Evolutionary conservation across 2,329 filamentous ascomycete species (phyloP).

Genomic region (Alternaria rosae): DNA sequence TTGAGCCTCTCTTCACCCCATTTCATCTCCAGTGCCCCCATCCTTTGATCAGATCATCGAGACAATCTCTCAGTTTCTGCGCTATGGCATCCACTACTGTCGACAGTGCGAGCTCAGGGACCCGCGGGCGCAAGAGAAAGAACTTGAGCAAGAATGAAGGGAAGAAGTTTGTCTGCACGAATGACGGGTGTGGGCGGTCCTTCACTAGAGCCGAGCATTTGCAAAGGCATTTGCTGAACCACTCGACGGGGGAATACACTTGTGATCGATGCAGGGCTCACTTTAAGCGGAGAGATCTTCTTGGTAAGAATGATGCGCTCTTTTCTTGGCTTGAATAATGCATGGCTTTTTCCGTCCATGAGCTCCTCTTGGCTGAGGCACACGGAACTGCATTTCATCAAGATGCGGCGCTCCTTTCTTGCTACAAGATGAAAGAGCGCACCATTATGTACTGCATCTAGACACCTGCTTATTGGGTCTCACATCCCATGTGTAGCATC

Average conservation of each 20-base stretch:
- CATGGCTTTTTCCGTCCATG: not conserved
- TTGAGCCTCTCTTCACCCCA: slow-evolving; percentile 3
- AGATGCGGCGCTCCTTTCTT: not conserved
- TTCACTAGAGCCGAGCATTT: slow-evolving; percentile 95
- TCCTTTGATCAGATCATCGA: slow-evolving; percentile 28
- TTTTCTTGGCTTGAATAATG: slow-evolving; percentile 5
- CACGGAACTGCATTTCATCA: not conserved
- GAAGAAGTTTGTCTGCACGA: slow-evolving; percentile 73
- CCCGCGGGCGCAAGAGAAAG: slow-evolving; percentile 70
- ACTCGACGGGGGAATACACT: slow-evolving; percentile 64
- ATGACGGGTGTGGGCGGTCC: slow-evolving; percentile 87
- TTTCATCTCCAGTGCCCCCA: slow-evolving; percentile 28
- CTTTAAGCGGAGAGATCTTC: slow-evolving; percentile 67
- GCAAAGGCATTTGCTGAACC: slow-evolving; percentile 94
- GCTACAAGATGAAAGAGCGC: not conserved
- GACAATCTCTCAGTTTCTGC: slow-evolving; percentile 3
- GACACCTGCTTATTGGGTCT: not conserved
- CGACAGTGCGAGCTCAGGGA: slow-evolving; percentile 35
- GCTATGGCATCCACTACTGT: slow-evolving; percentile 29
- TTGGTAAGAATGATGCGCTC: slow-evolving; percentile 53
- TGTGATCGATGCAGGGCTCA: slow-evolving; percentile 67
- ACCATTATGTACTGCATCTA: not conserved
- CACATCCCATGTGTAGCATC: not conserved
- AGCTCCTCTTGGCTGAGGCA: not conserved
- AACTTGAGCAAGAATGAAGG: slow-evolving; percentile 31